A percentile compares a stretch with the other conserved stretches of the same genome.
Evolutionary conservation across 257 asterid species (phyloP).

Genomic region (Nemophila menziesii): DNA sequence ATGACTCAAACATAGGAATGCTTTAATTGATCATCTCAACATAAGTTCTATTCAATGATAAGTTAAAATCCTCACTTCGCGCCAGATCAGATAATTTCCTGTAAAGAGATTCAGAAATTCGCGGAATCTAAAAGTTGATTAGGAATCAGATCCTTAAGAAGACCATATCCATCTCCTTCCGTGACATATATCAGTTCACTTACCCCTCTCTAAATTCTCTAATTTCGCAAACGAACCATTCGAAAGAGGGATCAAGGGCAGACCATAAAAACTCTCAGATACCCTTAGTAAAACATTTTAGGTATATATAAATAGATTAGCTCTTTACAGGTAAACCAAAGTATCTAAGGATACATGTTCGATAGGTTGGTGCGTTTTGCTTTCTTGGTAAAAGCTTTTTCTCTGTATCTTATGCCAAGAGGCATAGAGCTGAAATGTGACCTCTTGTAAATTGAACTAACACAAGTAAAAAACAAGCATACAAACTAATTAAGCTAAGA

Average conservation of each 20-base stretch:
- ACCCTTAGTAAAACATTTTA: no score
- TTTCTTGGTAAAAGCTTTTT: no score
- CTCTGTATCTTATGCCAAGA: no score
- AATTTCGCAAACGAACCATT: slow-evolving; percentile 63
- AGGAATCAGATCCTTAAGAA: slow-evolving; percentile 71
- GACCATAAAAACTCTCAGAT: slow-evolving; percentile 56
- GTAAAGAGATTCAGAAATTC: slow-evolving; percentile 50
- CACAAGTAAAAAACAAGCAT: no score
- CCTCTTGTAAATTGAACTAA: no score
- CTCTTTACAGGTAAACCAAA: no score
- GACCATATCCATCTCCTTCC: slow-evolving; percentile 69
- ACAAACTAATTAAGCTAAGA: no score
- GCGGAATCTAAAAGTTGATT: slow-evolving; percentile 58
- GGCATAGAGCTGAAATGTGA: no score
- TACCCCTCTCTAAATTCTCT: slow-evolving; percentile 58
- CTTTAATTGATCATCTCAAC: slow-evolving; percentile 47
- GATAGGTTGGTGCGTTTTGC: no score
- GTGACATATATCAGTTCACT: slow-evolving; percentile 68
- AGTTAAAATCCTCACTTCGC: slow-evolving; percentile 52
- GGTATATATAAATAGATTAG: no score
- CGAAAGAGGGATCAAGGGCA: slow-evolving; percentile 80
- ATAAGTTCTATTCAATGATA: slow-evolving; percentile 43
- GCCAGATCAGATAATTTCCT: slow-evolving; percentile 62
- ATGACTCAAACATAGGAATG: slow-evolving; percentile 94
- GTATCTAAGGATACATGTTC: no score